phyloP scores from a whole-genome alignment of 2,329 filamentous ascomycete genomes.

The Pseudogymnoascus destructans region DNA sequence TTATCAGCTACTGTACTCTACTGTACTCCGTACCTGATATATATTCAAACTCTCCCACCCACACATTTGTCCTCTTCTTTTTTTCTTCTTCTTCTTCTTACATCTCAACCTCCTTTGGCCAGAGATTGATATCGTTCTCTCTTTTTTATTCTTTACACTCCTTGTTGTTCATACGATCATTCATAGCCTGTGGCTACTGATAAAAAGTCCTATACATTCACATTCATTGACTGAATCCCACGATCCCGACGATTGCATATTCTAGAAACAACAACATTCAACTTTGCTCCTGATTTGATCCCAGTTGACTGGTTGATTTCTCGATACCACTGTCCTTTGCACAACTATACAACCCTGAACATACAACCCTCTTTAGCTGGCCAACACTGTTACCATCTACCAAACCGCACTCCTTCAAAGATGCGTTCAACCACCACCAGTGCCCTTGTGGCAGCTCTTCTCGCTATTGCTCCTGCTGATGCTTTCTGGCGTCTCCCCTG shows the following conservation, averaged over 20 bases:
- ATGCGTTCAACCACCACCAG: slow-evolving; percentile 10
- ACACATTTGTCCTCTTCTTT: neutral
- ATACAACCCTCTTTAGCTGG: neutral
- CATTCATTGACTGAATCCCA: slow-evolving; percentile 7
- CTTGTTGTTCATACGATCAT: neutral
- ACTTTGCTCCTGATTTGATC: slow-evolving; percentile 1
- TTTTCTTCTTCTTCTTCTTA: neutral
- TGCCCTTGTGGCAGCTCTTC: slow-evolving; percentile 11
- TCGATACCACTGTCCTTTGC: slow-evolving; percentile 8
- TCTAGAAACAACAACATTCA: slow-evolving; percentile 8
- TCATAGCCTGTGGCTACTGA: slow-evolving; percentile 8
- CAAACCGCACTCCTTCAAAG: slow-evolving; percentile 5
- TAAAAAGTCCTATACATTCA: neutral
- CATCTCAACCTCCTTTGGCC: slow-evolving; percentile 5
- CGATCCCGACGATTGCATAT: slow-evolving; percentile 1
- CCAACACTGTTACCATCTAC: neutral
- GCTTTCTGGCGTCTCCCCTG: slow-evolving; percentile 37
- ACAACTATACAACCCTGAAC: neutral
- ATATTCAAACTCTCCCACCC: neutral
- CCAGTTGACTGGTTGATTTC: slow-evolving; percentile 7
- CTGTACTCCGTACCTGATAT: neutral
- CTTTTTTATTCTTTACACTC: neutral
- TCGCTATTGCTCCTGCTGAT: slow-evolving; percentile 17
- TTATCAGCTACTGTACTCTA: neutral
- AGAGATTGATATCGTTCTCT: neutral